phyloP scores from a whole-genome alignment of 495 filamentous ascomycete species.

The Podospora pseudopauciseta region DNA sequence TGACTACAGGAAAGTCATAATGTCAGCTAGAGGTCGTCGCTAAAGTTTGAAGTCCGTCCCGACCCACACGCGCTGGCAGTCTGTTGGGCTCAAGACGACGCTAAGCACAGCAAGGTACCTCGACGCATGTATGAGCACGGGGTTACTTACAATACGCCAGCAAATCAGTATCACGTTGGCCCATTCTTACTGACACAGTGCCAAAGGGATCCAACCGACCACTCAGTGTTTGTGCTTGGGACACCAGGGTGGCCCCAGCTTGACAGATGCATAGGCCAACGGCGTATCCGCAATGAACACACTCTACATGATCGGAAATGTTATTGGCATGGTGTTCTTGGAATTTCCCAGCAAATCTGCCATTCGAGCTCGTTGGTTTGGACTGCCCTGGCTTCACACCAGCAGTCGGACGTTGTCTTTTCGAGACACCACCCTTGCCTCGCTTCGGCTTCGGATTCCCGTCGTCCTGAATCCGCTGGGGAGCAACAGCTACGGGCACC shows the following conservation, averaged over 20 bases:
- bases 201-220: slow-evolving; percentile 11
- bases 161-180: slow-evolving; percentile 3
- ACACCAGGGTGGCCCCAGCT: neutral
- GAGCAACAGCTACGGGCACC: neutral
- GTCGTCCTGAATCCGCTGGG: no score
- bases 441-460: neutral
- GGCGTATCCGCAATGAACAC: neutral
- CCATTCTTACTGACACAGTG: slow-evolving; percentile 2
- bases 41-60: no score
- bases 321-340: neutral
- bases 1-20: slow-evolving; percentile 8
- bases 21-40: neutral
- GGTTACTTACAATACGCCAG: slow-evolving; percentile 18
- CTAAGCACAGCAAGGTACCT: no score
- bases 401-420: neutral
- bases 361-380: neutral
- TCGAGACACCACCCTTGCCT: neutral
- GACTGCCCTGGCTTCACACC: neutral
- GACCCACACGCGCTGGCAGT: no score
- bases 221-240: slow-evolving; percentile 1
- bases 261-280: neutral
- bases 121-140: neutral
- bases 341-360: neutral
- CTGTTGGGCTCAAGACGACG: no score
- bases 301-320: neutral